phyloP scores from a whole-genome alignment of 2,329 filamentous ascomycete species.

The Fusarium sp. region DNA sequence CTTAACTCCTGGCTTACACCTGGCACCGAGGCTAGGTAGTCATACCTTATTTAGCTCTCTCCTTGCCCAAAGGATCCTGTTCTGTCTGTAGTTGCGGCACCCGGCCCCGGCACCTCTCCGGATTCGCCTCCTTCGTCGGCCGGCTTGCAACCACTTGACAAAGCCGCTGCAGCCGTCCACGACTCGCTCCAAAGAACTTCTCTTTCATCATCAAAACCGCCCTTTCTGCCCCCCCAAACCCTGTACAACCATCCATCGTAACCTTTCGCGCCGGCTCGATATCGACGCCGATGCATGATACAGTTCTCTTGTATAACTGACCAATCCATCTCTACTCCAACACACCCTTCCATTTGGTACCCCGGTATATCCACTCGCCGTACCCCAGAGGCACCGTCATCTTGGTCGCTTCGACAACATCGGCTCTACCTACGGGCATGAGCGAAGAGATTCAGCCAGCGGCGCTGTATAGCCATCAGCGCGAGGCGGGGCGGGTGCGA shows the following conservation, averaged over 20 bases:
- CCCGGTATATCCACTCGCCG: constrained; percentile 6
- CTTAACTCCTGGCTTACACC: constrained; percentile 17
- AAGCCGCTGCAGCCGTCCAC: constrained; percentile 31
- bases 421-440: constrained; percentile 44
- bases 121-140: constrained; percentile 41
- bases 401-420: constrained; percentile 10
- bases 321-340: constrained; percentile 19
- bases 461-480: constrained; percentile 46
- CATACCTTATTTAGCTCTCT: constrained; percentile 25
- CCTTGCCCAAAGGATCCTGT: constrained; percentile 18
- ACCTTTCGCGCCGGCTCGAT: constrained; percentile 11
- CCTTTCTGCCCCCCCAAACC: constrained; percentile 10
- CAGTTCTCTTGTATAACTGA: constrained; percentile 29
- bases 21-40: constrained; percentile 10
- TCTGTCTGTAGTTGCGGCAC: constrained; percentile 25
- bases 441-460: constrained; percentile 45
- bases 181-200: constrained; percentile 28
- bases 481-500: constrained; percentile 46
- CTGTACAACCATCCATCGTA: constrained; percentile 18
- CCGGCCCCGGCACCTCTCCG: constrained; percentile 40
- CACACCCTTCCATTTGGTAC: constrained; percentile 16
- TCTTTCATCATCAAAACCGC: constrained; percentile 19
- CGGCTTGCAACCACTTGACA: constrained; percentile 36
- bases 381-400: constrained; percentile 1
- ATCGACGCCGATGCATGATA: constrained; percentile 39